Percentiles rank a stretch among this genome's conserved stretches.
These are phyloP conservation scores for Quercus phellos DNA, from an alignment of 331 rosid species.

Conservation along the genomic window DNA sequence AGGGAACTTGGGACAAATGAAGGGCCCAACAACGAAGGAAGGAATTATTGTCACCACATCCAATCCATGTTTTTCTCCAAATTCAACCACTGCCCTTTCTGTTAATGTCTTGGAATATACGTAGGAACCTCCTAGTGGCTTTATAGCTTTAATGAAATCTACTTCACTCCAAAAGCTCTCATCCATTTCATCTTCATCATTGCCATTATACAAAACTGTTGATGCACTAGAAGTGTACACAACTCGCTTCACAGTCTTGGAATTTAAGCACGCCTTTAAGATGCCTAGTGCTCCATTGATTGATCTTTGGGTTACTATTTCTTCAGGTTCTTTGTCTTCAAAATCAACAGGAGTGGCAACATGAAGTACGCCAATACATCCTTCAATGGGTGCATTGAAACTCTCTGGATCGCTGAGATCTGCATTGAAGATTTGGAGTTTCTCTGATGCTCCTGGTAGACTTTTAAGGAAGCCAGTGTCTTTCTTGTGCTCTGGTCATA, in stretches of 20 bases:
- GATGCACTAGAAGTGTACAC: conserved; percentile 54
- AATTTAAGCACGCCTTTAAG: conserved; percentile 35
- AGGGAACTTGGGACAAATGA: conserved; percentile 47
- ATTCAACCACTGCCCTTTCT: conserved; percentile 47
- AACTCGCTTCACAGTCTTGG: conserved; percentile 54
- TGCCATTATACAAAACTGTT: conserved; percentile 14
- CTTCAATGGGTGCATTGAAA: conserved; percentile 51
- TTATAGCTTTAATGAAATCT: conserved; percentile 9
- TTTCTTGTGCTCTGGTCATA: conserved; percentile 22
- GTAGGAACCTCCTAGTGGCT: conserved; percentile 2
- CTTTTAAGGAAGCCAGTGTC: conserved; percentile 51
- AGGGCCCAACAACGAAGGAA: conserved; percentile 48
- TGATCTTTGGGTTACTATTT: conserved; percentile 36
- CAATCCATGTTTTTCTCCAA: conserved; percentile 41
- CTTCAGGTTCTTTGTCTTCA: conserved; percentile 28
- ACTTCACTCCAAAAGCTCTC: conserved; percentile 43
- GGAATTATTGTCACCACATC: conserved; percentile 57
- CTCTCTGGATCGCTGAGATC: conserved; percentile 59
- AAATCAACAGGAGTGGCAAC: conserved; percentile 44
- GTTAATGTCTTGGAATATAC: conserved; percentile 46
- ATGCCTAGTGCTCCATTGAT: conserved; percentile 52
- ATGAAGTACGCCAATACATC: conserved; percentile 63
- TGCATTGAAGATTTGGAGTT: conserved; percentile 47
- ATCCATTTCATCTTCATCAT: conserved; percentile 20
- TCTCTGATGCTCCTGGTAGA: conserved; percentile 49